These are phyloP conservation scores for Myrica gale DNA, from an alignment of 306 rosid species.

Conservation along the genomic window DNA sequence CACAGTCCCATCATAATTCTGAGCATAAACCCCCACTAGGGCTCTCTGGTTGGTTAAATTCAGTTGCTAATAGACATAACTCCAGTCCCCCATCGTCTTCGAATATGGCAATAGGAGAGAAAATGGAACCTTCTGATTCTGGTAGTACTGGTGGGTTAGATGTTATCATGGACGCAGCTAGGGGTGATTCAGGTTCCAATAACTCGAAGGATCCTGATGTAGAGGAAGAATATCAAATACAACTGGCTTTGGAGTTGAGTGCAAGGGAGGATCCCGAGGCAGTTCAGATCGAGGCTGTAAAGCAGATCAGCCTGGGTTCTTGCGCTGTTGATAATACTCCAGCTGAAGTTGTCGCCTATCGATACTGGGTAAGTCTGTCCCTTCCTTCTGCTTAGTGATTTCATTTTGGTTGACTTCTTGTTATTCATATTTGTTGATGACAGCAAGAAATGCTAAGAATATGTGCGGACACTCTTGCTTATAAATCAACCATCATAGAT, in stretches of 20 bases:
- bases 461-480: background rate
- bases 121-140: conserved; percentile 54
- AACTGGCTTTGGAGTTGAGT: conserved; percentile 84
- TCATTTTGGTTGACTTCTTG: conserved; percentile 5
- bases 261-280: conserved; percentile 99
- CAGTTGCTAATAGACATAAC: conserved; percentile 61
- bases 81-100: conserved; percentile 52
- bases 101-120: conserved; percentile 42
- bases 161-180: conserved; percentile 48
- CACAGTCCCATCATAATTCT: conserved; percentile 46
- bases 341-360: conserved; percentile 85
- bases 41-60: conserved; percentile 68
- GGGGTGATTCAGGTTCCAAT: conserved; percentile 64
- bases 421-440: background rate
- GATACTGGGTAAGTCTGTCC: conserved; percentile 83
- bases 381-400: conserved; percentile 26
- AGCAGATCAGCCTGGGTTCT: conserved; percentile 95
- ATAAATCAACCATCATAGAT: conserved; percentile 25
- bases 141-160: conserved; percentile 56
- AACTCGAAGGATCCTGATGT: conserved; percentile 76
- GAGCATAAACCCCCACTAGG: conserved; percentile 70
- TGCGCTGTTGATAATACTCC: conserved; percentile 77
- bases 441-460: background rate
- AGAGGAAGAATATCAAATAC: conserved; percentile 93
- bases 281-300: conserved; percentile 95